A percentile compares a stretch with the other conserved stretches of the same genome.
These are phyloP conservation scores for Trichomonas vaginalis DNA, from an alignment of 208 protist species.

Conservation along the genomic window DNA sequence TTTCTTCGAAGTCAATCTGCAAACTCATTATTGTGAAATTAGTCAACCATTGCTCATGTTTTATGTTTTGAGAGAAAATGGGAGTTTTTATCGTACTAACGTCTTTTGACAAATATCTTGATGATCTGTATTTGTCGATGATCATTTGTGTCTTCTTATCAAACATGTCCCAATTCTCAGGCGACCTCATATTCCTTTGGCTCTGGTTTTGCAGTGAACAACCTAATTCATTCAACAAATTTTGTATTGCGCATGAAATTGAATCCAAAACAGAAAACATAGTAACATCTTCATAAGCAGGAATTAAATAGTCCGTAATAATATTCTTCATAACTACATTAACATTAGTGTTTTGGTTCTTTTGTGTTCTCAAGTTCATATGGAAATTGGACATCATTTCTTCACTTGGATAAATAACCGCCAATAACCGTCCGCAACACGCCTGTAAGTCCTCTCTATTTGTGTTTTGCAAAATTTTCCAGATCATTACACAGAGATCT, in stretches of 20 bases:
- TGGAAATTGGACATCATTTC: not conserved
- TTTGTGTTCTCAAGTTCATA: not conserved
- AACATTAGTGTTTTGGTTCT: not conserved
- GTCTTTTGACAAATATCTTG: not conserved
- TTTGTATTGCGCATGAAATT: not conserved
- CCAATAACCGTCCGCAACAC: not conserved
- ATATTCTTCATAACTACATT: not conserved
- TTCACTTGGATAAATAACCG: not conserved
- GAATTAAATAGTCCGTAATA: not conserved
- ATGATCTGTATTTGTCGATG: not conserved
- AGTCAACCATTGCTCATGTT: not conserved
- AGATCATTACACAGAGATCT: not conserved
- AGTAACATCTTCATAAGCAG: not conserved
- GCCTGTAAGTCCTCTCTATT: not conserved
- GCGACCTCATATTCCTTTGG: not conserved
- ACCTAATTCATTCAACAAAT: not conserved
- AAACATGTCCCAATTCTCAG: not conserved
- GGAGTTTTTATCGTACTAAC: not conserved
- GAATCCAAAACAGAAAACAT: not conserved
- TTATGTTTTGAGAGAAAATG: not conserved
- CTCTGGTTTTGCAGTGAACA: not conserved
- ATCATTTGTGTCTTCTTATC: not conserved
- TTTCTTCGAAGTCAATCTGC: not conserved
- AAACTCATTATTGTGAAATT: not conserved
- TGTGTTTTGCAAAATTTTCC: not conserved